Base-by-base conservation (phyloP, 371 early-diverging fungal species). In the Conidiobolus incongruus region DNA sequence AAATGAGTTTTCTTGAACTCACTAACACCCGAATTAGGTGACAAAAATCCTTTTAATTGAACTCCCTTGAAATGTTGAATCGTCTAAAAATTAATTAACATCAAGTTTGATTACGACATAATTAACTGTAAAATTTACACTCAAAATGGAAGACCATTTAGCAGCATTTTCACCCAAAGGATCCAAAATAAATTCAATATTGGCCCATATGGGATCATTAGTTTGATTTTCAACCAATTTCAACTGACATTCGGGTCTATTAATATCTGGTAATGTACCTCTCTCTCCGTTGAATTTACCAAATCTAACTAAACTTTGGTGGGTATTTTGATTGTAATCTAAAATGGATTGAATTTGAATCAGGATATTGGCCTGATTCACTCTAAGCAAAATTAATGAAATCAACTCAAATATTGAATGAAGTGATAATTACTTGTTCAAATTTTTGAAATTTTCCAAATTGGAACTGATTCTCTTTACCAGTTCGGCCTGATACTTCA, bases 161-260 rank as follows among this genome's bases (percentile, higher is more conserved):
- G 89, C 89, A 1, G 83, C 81, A 1, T 52, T 46, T 39, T 81
- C 72, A 43, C 69, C 70, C 6, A 77, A 39, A 2, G 93, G 90
- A 49, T 88, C 79, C 4, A 90, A 50, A 4, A 80, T 52, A 1
- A 70, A 74, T 8, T 64, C 63, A 19, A 41, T 12, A 15, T 41
- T 11, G 26, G 41, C 41, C 41, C 41, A 41, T n/a, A n/a, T n/a
- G 30, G 41, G 13, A 4, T 19, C 30, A 8, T 29, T n/a, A 13
- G 7, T 35, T 28, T 11, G 17, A 24, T 2, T 21, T n/a, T n/a
- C n/a, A 15, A 24, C 41, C 2, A 29, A 28, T 16, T 24, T n/a
- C 12, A 28, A 30, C 15, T 29, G 26, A 20, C 41, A 41, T 8
- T 24, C n/a, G 11, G 11, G 16, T 19, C 29, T 13, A 19, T 24